A percentile compares a stretch with the other conserved stretches of the same genome.
phyloP scores from a whole-genome alignment of 306 rosid genomes.

The Vigna reflexopilosa region DNA sequence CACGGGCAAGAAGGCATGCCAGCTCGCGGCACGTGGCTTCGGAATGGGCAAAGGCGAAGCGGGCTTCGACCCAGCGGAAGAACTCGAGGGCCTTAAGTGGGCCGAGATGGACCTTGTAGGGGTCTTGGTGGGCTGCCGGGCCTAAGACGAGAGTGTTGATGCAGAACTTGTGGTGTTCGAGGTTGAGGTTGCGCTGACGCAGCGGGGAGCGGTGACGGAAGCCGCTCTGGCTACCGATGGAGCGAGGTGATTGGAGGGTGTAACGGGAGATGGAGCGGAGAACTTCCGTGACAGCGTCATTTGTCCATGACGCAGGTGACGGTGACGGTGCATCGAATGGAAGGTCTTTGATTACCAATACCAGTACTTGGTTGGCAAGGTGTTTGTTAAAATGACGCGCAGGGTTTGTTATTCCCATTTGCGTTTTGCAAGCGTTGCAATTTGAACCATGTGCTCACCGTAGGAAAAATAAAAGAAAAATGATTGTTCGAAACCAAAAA shows the following conservation, averaged over 20 bases:
- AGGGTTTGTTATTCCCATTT: conserved; percentile 49
- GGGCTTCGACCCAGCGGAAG: conserved; percentile 72
- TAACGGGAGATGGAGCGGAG: conserved; percentile 66
- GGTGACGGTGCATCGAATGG: conserved; percentile 55
- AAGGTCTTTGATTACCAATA: conserved; percentile 62
- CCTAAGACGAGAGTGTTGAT: conserved; percentile 67
- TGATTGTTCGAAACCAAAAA: too few species aligned
- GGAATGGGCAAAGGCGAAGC: conserved; percentile 60
- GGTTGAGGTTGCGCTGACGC: conserved; percentile 64
- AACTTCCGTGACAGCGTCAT: conserved; percentile 60
- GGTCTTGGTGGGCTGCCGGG: conserved; percentile 75
- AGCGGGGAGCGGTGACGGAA: conserved; percentile 80
- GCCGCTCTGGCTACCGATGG: conserved; percentile 66
- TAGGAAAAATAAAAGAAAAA: not conserved
- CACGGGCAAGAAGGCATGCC: conserved; percentile 75
- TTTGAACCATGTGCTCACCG: not conserved
- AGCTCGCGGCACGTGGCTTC: conserved; percentile 77
- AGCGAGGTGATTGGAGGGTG: conserved; percentile 78
- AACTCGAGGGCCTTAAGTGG: conserved; percentile 72
- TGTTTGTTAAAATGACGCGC: conserved; percentile 38
- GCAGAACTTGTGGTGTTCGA: conserved; percentile 50
- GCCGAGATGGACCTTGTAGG: conserved; percentile 55
- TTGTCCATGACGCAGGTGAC: conserved; percentile 50
- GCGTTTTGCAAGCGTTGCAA: not conserved
- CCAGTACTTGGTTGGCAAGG: conserved; percentile 65